phyloP scores from a whole-genome alignment of 2,329 filamentous ascomycete genomes.

The Erysiphe pisi region DNA sequence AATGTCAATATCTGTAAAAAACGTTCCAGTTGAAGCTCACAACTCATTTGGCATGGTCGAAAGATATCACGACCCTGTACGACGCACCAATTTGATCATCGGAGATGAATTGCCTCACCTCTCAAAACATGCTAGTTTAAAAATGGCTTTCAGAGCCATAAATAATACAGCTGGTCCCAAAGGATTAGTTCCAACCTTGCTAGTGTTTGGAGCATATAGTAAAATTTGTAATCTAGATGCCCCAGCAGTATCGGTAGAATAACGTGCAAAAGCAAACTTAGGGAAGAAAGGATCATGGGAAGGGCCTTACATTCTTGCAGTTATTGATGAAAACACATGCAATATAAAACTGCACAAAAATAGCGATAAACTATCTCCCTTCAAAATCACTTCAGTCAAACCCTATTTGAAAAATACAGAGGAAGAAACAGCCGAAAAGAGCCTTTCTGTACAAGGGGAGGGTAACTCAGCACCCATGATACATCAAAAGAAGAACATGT shows the following conservation, averaged over 20 bases:
- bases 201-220: conserved; percentile 9
- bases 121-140: not conserved
- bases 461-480: no score
- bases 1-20: not conserved
- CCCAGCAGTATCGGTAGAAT: not conserved
- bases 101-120: not conserved
- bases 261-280: not conserved
- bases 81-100: not conserved
- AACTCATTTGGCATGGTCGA: conserved; percentile 27
- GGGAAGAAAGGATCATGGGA: not conserved
- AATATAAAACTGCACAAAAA: not conserved
- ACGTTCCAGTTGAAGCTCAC: conserved; percentile 17
- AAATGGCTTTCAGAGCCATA: not conserved
- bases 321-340: not conserved
- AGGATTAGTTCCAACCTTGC: not conserved
- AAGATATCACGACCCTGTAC: conserved; percentile 17
- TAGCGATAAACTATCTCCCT: not conserved
- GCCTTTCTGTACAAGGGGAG: no score
- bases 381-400: not conserved
- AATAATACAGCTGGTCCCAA: not conserved
- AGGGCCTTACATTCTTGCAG: not conserved
- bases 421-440: no score
- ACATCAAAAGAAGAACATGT: no score
- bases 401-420: not conserved
- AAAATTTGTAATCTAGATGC: not conserved